phyloP scores from a whole-genome alignment of 2,329 filamentous ascomycete species.

The Arachnomyces sp. region DNA sequence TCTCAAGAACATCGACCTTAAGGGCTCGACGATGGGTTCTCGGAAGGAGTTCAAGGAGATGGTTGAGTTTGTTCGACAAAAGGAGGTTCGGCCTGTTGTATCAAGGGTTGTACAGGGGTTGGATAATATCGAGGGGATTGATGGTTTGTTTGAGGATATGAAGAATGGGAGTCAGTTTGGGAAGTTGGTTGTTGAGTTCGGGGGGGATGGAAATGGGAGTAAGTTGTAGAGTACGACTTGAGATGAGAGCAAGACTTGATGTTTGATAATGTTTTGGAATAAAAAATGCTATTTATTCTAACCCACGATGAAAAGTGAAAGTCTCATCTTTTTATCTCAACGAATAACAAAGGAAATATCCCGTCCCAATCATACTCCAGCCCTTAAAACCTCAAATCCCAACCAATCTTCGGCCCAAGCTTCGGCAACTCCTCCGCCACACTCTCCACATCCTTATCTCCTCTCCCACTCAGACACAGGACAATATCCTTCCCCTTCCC shows the following conservation, averaged over 20 bases:
- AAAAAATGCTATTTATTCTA: too few species aligned
- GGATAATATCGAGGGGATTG: conserved; percentile 67
- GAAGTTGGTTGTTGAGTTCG: conserved; percentile 63
- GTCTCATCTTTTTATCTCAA: too few species aligned
- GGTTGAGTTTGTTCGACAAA: conserved; percentile 67
- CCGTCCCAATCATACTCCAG: too few species aligned
- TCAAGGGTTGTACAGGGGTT: conserved; percentile 66
- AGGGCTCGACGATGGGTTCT: conserved; percentile 85
- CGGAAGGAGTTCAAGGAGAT: conserved; percentile 84
- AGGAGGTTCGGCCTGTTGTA: conserved; percentile 64
- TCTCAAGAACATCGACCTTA: conserved; percentile 78
- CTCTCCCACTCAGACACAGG: conserved; percentile 84
- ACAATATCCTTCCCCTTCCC: conserved; percentile 80
- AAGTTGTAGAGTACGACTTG: conserved; percentile 10
- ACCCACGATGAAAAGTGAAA: too few species aligned
- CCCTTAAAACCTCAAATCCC: conserved; percentile 52
- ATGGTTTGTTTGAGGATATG: conserved; percentile 80
- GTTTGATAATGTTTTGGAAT: too few species aligned
- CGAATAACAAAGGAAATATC: too few species aligned
- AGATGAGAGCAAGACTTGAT: too few species aligned
- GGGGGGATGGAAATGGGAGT: conserved; percentile 6
- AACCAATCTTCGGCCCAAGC: conserved; percentile 78
- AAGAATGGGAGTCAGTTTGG: conserved; percentile 80
- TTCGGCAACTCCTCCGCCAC: conserved; percentile 89
- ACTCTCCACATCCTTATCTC: conserved; percentile 98